Conservation (phyloP, 1,284 basidiomycete species). For the Phenoliferia sp. region DNA sequence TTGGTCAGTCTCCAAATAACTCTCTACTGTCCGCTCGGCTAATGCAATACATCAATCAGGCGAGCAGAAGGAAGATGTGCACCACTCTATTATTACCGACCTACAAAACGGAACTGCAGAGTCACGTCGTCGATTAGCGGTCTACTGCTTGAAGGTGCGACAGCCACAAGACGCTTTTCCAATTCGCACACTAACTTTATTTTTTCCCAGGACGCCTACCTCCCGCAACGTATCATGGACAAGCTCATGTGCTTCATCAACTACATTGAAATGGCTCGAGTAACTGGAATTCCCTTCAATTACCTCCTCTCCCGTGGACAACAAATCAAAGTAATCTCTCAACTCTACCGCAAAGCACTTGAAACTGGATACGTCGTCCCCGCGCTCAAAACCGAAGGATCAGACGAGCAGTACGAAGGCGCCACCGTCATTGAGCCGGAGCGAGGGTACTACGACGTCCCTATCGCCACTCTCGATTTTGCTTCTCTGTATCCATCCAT, state of each 20-base stretch:
- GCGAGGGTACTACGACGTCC: constrained; percentile 87
- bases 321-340: constrained; percentile 93
- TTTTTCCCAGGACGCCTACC: constrained; percentile 76
- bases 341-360: constrained; percentile 82
- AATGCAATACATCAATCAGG: constrained; percentile 44
- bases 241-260: constrained; percentile 98
- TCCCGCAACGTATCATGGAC: constrained; percentile 87
- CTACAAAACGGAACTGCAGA: constrained; percentile 91
- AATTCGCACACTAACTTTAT: not conserved
- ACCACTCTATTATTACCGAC: constrained; percentile 93
- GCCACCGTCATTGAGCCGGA: constrained; percentile 94
- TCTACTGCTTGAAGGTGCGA: constrained; percentile 87
- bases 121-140: constrained; percentile 78
- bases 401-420: constrained; percentile 92
- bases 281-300: constrained; percentile 97
- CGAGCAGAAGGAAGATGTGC: constrained; percentile 96
- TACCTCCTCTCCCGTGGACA: constrained; percentile 84
- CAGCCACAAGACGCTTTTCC: no score
- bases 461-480: constrained; percentile 95
- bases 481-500: constrained; percentile 95
- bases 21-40: not conserved
- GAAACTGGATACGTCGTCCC: constrained; percentile 83
- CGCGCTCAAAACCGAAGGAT: constrained; percentile 74
- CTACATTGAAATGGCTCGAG: constrained; percentile 91
- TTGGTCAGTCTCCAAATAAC: constrained; percentile 46